These are phyloP conservation scores for Aspergillus clavatus DNA, from an alignment of 2,329 filamentous ascomycete species.

Conservation along the genomic window DNA sequence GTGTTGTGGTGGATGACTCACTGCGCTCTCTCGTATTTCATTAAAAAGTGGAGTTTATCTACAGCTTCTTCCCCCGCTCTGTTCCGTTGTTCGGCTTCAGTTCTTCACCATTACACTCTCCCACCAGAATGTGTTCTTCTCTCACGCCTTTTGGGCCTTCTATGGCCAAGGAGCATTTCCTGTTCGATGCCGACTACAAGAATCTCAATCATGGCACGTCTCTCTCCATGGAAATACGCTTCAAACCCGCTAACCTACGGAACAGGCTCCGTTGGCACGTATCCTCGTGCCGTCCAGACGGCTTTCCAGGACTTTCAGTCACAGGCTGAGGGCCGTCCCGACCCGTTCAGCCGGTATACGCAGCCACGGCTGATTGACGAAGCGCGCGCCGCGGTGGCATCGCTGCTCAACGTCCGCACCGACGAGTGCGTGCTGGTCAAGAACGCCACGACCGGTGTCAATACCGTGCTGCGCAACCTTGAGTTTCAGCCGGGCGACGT, in stretches of 20 bases:
- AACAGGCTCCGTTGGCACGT: constrained; percentile 68
- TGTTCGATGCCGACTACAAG: constrained; percentile 61
- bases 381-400: constrained; percentile 60
- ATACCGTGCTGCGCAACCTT: constrained; percentile 74
- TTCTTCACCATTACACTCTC: constrained; percentile 1
- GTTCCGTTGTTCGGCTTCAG: background rate
- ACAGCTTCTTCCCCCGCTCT: background rate
- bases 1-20: background rate
- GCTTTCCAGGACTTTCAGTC: constrained; percentile 63
- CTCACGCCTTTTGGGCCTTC: constrained; percentile 47
- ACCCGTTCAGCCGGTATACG: constrained; percentile 69
- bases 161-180: constrained; percentile 58
- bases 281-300: constrained; percentile 59
- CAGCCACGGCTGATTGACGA: constrained; percentile 60
- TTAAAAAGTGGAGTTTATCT: background rate
- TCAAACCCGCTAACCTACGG: constrained; percentile 1
- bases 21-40: background rate
- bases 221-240: constrained; percentile 3
- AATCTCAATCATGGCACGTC: constrained; percentile 73
- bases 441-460: constrained; percentile 69
- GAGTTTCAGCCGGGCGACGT: constrained; percentile 65
- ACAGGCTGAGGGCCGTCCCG: constrained; percentile 62
- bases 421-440: constrained; percentile 69
- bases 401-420: constrained; percentile 60
- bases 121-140: background rate